Evolutionary conservation across 306 rosid genomes (phyloP).

Genomic region (Gastrolobium villosum): DNA sequence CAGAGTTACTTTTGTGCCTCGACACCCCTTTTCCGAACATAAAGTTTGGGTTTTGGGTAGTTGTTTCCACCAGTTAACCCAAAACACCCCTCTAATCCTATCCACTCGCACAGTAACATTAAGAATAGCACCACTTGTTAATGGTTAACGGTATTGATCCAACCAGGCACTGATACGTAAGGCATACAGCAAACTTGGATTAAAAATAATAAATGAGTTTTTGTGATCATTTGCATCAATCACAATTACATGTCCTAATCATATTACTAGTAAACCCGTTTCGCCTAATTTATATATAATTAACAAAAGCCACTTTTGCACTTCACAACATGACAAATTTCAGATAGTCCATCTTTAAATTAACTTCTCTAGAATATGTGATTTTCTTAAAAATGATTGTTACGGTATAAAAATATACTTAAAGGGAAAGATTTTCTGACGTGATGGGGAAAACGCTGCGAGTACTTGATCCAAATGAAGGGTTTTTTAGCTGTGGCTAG

Average conservation of each 20-base stretch:
- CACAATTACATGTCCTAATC: constrained; percentile 12
- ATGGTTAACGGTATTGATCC: constrained; percentile 36
- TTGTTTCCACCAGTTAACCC: constrained; percentile 50
- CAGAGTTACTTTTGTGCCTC: constrained; percentile 55
- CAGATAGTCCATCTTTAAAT: background rate
- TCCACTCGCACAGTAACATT: constrained; percentile 54
- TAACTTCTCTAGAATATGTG: too few species aligned
- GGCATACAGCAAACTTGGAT: constrained; percentile 1
- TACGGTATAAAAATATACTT: too few species aligned
- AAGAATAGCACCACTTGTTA: background rate
- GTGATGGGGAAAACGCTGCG: background rate
- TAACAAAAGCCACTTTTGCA: constrained; percentile 2
- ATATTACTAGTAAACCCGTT: background rate
- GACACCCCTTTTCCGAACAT: constrained; percentile 60
- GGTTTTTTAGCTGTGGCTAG: background rate
- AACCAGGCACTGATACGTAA: constrained; percentile 41
- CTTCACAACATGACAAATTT: constrained; percentile 3
- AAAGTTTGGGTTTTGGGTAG: constrained; percentile 47
- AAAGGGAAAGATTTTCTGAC: background rate
- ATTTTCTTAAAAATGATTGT: too few species aligned
- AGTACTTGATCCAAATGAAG: background rate
- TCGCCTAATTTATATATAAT: constrained; percentile 11
- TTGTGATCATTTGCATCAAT: constrained; percentile 8
- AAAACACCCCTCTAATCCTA: constrained; percentile 54
- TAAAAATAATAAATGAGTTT: constrained; percentile 18